Conservation (phyloP, 2,329 filamentous ascomycete species). For the Aureobasidium sp. region DNA sequence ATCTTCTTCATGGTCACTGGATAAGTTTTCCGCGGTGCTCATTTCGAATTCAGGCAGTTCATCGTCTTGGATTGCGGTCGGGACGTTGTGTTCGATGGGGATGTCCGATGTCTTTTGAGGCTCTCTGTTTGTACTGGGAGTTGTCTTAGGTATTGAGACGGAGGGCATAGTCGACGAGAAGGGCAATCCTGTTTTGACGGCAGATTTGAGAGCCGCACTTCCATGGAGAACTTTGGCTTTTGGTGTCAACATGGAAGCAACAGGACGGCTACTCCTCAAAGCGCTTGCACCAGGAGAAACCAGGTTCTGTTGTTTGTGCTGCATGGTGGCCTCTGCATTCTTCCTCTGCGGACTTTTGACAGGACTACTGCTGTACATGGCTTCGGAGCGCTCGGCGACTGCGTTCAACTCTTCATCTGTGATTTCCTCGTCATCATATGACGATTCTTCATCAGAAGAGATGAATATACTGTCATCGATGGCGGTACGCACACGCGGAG, state of each 20-base stretch:
- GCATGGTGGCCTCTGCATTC: not conserved
- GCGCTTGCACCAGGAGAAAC: not conserved
- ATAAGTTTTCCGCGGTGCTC: not conserved
- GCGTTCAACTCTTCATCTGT: conserved; percentile 9
- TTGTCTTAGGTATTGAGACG: not conserved
- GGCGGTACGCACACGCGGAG: not conserved
- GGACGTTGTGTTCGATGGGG: not conserved
- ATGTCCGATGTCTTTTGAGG: not conserved
- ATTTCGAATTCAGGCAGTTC: not conserved
- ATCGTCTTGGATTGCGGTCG: not conserved
- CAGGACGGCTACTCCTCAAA: conserved; percentile 2
- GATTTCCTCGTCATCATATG: conserved; percentile 10
- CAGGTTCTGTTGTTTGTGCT: not conserved
- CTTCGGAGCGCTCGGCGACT: not conserved
- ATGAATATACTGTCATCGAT: not conserved
- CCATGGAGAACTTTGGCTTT: not conserved
- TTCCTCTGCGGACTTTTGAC: not conserved
- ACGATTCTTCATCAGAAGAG: conserved; percentile 11
- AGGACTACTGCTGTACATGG: conserved; percentile 8
- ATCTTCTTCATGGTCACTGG: not conserved
- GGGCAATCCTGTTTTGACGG: not conserved
- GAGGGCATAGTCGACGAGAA: not conserved
- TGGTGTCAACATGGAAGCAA: not conserved
- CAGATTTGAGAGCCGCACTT: not conserved
- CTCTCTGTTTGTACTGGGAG: not conserved